Base-by-base conservation (phyloP, 768 basidiomycete species). In the Galerina sulciceps region DNA sequence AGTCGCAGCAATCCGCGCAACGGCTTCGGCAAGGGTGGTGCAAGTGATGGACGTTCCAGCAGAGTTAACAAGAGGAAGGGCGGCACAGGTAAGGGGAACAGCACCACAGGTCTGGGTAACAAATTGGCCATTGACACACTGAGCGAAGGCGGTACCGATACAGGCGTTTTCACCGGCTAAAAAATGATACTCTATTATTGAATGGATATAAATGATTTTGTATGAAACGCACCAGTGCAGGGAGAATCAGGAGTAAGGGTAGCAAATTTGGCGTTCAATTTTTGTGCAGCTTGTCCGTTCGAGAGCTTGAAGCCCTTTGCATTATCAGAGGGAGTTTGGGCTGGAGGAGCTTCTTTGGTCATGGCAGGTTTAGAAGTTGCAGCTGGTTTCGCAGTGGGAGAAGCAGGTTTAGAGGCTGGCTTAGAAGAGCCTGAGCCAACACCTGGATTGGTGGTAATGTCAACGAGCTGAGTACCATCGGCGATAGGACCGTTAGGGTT, bases 41-140 rank as follows among this genome's bases (percentile, higher is more conserved):
- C 84, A 86, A 9, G 80, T 73, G 54, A 85, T 71, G 4, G 78
- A 80, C 8, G 83, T 84, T 38, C 84, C 84, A 3, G 76, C 53
- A 42, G 67, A 73, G 69, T 83, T 82, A 53, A 85, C 82, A 11
- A 86, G 74, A 26, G 84, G 83, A 43, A 85, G 76, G 1, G 82
- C 82, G 35, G 75, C 76, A 52, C 83, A 85, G 11, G 75, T 67
- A 26, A 57, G 37, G 10, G 49, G 49, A 14, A 36, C 55, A 3
- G 73, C 73, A 43, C 67, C 69, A 22, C 69, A 67, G 55, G 82
- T 84, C 0, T 65, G 55, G 0, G 75, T 76, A 13, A 73, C 74
- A 51, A 82, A 84, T 54, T 75, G 69, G 10, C 80, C 80, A 22
- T 61, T 66, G 13, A 76, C 79, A 59, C 83, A 85, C 60, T 84